phyloP scores from a whole-genome alignment of 805 yeast genomes.

The Cyberlindnera maclurae region DNA sequence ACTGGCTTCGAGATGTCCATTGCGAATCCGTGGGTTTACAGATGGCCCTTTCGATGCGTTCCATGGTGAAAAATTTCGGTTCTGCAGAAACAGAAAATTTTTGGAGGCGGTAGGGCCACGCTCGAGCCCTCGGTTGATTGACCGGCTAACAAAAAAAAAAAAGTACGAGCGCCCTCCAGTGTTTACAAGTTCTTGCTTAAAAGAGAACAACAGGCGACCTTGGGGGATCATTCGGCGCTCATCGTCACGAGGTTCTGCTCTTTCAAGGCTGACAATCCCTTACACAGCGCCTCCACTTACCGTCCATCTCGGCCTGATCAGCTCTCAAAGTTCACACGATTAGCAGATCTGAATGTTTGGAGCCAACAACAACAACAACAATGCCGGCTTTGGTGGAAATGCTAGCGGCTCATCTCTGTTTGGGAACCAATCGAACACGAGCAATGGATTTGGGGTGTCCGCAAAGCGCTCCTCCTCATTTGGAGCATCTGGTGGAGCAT shows the following conservation, averaged over 20 bases:
- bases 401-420: neutral
- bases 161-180: too few relatives aligned
- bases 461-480: neutral
- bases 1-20: slow-evolving; percentile 98
- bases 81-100: neutral
- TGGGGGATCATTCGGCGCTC: too few relatives aligned
- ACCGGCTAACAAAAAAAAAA: too few relatives aligned
- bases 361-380: slow-evolving; percentile 1
- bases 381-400: neutral
- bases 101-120: slow-evolving; percentile 1
- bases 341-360: slow-evolving; percentile 7
- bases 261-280: too few relatives aligned
- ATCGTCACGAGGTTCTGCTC: too few relatives aligned
- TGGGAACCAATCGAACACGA: neutral
- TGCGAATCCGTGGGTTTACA: slow-evolving; percentile 1
- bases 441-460: too few relatives aligned
- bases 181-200: too few relatives aligned
- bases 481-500: neutral
- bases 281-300: too few relatives aligned
- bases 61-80: slow-evolving; percentile 1
- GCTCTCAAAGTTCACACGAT: too few relatives aligned
- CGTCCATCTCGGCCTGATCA: too few relatives aligned
- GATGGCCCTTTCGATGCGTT: neutral
- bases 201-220: too few relatives aligned
- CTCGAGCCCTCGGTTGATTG: too few relatives aligned